Base-by-base conservation (phyloP, 2,329 filamentous ascomycete species). In the Colletotrichum tamarilloi region DNA sequence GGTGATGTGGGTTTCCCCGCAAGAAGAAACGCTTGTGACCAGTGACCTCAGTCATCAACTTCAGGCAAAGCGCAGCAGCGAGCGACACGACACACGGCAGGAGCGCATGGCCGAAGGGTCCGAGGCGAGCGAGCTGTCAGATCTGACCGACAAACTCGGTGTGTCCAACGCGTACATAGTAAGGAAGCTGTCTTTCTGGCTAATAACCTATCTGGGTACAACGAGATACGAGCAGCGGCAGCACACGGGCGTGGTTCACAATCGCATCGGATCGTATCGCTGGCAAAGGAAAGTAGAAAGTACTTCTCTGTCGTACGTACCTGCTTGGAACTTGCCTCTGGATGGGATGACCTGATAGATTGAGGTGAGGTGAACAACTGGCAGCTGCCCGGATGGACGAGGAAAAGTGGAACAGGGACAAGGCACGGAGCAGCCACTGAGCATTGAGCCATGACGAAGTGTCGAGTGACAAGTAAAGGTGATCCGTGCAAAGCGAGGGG, bases 351-450 rank as follows among this genome's bases (percentile, higher is more conserved):
- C 32, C 32, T 35, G 32, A 42, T 19, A 42, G 38, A 42, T 42
- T 35, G 38, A 42, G 38, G 16, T 42, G 38, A 19, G 16, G 7
- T 22, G 42, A 22, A 49, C 19, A 49, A 49, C 42, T 49, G 42
- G 19, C 42, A 49, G 42, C 42, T 49, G 42, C 14, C 11, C 32
- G 9, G 22, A 4, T 14, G 28, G 19, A 38, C 19, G 42, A 55
- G 30, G 22, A 38, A 42, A 35, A 64, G 14, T 52, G 68, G 46
- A 30, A 26, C 16, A 49, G 28, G n/a, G 38, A 55, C 38, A 38
- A 53, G 35, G 69, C 69, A 72, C 69, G 65, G 57, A 30, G 65
- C 69, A 68, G 65, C 69, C 65, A 68, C 12, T 72, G 58, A 63
- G 65, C 69, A 46, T 72, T 22, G 30, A 30, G 57, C 46, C 42